These are phyloP conservation scores for Rhazya stricta DNA, from an alignment of 257 asterid species.

Conservation along the genomic window DNA sequence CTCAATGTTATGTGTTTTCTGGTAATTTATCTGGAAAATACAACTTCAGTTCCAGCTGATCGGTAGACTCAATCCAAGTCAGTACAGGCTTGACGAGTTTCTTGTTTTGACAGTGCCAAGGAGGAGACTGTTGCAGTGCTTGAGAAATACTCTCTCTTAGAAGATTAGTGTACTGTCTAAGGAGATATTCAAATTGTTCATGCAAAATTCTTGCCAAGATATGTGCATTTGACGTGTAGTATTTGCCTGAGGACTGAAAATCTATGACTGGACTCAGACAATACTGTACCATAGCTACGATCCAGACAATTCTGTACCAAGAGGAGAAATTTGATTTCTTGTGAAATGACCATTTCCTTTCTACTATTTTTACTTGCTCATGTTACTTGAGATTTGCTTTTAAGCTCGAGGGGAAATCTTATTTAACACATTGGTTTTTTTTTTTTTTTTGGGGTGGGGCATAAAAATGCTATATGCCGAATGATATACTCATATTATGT, in stretches of 20 bases:
- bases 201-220: background rate
- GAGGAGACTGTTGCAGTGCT: slow-evolving; percentile 59
- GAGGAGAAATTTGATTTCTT: slow-evolving; percentile 4
- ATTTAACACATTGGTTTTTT: too few relatives aligned
- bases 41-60: background rate
- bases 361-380: too few relatives aligned
- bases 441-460: too few relatives aligned
- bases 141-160: slow-evolving; percentile 40
- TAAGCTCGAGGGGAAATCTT: too few relatives aligned
- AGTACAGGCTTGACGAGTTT: background rate
- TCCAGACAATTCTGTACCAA: too few relatives aligned
- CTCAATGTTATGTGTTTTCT: background rate
- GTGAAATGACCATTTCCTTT: background rate
- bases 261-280: background rate
- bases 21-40: background rate
- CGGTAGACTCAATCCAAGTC: background rate
- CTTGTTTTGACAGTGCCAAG: slow-evolving; percentile 43
- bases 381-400: too few relatives aligned
- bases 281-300: background rate
- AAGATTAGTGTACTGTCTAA: slow-evolving; percentile 32
- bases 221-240: background rate
- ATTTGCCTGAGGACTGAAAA: background rate
- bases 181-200: background rate
- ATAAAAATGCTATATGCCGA: too few relatives aligned
- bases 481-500: too few relatives aligned